Base-by-base conservation (phyloP, 371 early-diverging fungal genomes). In the Zancudomyces culisetae region DNA sequence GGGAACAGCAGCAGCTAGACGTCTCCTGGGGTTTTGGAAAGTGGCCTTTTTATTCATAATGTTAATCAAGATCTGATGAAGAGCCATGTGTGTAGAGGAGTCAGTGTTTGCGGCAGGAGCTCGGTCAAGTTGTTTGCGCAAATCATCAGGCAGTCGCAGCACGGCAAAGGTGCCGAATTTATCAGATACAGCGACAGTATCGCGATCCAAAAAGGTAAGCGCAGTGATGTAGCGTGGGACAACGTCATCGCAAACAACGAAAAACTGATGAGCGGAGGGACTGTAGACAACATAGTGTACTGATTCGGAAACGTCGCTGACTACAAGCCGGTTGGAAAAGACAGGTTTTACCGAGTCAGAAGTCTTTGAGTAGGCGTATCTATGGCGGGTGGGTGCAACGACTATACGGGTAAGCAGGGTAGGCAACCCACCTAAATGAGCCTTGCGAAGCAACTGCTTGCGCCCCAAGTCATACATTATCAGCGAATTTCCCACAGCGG, bases 131-230 rank as follows among this genome's bases (percentile, higher is more conserved):
- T 49, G 50, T 8, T 13, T 8, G 12, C 28, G 39, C 13, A 49
- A 21, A 6, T 49, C 50, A 20, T 60, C 55, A 0, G 90, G 81
- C 46, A 88, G 63, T 35, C 96, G 79, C 51, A 78, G 58, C 13
- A 88, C 80, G 56, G 77, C 80, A 29, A 98, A 66, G 55, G 88
- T 90, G 26, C 98, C 98, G 73, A 96, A 96, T 66, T 92, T 91
- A 74, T 98, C 98, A 12, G 86, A 93, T 22, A 78, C 85, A 1
- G 79, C 88, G 0, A 90, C 75, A 2, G 98, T 95, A 57, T 94
- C 87, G 57, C 89, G 90, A 63, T 94, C 96, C 19, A 93, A 59
- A 78, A 85, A 79, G 6, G 72, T 57, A 3, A 83, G 70, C 30
- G 78, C 66, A 21, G 93, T 87, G 49, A 81, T 75, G 80, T 82